A percentile compares a stretch with the other conserved stretches of the same genome.
phyloP scores from a whole-genome alignment of 768 basidiomycete species.

The Russula emetica region DNA sequence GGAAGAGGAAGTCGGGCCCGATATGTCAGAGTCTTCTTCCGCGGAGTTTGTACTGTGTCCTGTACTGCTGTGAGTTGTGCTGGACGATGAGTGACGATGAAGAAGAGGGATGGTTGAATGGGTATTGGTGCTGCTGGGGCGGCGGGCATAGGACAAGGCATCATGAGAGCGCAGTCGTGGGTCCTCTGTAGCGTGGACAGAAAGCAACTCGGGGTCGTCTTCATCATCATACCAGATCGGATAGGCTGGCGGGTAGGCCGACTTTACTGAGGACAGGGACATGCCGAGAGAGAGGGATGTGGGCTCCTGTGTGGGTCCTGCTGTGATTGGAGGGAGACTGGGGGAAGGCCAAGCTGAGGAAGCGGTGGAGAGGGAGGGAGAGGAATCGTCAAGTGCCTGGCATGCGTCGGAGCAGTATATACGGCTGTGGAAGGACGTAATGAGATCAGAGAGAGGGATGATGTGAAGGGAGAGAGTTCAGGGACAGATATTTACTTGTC shows the following conservation, averaged over 20 bases:
- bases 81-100: conserved; percentile 24
- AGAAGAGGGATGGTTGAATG: conserved; percentile 29
- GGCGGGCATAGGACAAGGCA: conserved; percentile 28
- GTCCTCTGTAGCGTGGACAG: conserved; percentile 11
- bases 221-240: conserved; percentile 27
- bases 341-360: conserved; percentile 30
- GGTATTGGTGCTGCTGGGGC: conserved; percentile 29
- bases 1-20: conserved; percentile 16
- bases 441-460: conserved; percentile 19
- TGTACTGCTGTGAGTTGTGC: conserved; percentile 16
- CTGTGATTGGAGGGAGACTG: conserved; percentile 17
- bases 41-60: conserved; percentile 18
- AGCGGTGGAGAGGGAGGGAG: conserved; percentile 29
- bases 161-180: conserved; percentile 1
- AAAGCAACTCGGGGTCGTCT: conserved; percentile 18
- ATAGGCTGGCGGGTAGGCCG: conserved; percentile 12
- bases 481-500: conserved; percentile 25
- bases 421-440: conserved; percentile 28
- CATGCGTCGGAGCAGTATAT: conserved; percentile 30
- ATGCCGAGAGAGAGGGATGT: conserved; percentile 23
- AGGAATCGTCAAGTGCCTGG: conserved; percentile 28
- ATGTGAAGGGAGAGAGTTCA: conserved; percentile 21
- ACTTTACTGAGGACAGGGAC: conserved; percentile 22
- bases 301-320: conserved; percentile 12
- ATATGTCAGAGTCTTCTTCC: conserved; percentile 19